Conservation (phyloP, 129 eudicot species). For the Mikania micrantha region DNA sequence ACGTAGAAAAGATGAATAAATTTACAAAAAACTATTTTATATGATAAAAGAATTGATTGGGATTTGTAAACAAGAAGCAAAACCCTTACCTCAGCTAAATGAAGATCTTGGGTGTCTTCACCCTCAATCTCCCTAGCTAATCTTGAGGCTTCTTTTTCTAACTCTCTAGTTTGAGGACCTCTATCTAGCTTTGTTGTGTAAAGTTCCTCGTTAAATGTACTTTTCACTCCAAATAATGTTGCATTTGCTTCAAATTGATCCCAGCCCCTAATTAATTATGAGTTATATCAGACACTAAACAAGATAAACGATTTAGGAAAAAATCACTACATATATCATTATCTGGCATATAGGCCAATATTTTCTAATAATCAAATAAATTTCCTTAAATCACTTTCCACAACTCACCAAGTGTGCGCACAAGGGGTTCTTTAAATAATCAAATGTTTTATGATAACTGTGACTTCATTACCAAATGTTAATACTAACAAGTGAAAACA, state of each 20-base stretch:
- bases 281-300: conserved; percentile 7
- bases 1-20: not conserved
- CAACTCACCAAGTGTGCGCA: not conserved
- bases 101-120: conserved; percentile 90
- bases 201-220: conserved; percentile 89
- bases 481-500: not conserved
- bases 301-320: not conserved
- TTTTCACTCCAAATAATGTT: conserved; percentile 83
- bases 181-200: conserved; percentile 90
- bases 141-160: conserved; percentile 79
- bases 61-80: not conserved
- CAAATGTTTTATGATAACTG: not conserved
- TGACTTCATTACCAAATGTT: not conserved
- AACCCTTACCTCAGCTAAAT: conserved; percentile 79
- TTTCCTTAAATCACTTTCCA: not conserved
- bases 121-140: conserved; percentile 94
- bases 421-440: not conserved
- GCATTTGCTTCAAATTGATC: conserved; percentile 95
- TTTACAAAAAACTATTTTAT: not conserved
- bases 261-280: conserved; percentile 59
- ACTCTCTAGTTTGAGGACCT: conserved; percentile 87
- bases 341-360: not conserved
- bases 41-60: not conserved
- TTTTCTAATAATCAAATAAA: not conserved
- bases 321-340: not conserved